Base-by-base conservation (phyloP, 305 asterid genomes). In the Solanum hybrid region DNA sequence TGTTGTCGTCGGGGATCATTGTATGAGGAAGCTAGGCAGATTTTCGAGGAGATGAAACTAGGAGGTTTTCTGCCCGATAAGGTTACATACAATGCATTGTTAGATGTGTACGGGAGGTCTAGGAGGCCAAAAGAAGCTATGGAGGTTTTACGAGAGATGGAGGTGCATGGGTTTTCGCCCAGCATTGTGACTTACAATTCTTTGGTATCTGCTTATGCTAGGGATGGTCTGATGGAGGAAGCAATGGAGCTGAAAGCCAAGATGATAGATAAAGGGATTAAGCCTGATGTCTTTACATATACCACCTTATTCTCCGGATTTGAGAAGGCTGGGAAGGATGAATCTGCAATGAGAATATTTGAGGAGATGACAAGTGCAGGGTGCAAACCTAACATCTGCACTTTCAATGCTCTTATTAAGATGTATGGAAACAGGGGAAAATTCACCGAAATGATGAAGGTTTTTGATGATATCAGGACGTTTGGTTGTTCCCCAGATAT, bases 271-370 rank as follows among this genome's bases (percentile, higher is more conserved):
- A 95, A 95, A 72, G 99, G 98, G 51, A 95, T 97, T 86, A 96
- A 93, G 91, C 98, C 99, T 2, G 99, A 97, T 84, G 99, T 97
- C 91, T 95, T 96, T 86, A 97, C 99, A 57, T 97, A 94, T 88
- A 97, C 99, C 4, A 97, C 99, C 6, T 90, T 97, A 68, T 91
- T 97, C 31, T 97, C 99, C 0, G 99, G 99, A 84, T 97, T 94
- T 89, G 99, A 97, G 93, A 96, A 96, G 94, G 96, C 99, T n/a
- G 99, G 99, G 37, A 97, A 95, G 92, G 98, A 97, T 88, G 98
- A 93, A 90, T 91, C 95, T 11, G 99, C 99, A 2, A 94, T 94
- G 96, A 93, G 92, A 94, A 90, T 96, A 73, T 96, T 95, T 77
- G 93, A 95, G 77, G 99, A 97, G 92, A 97, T 97, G 99, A 92